phyloP scores from a whole-genome alignment of 495 filamentous ascomycete genomes.

The Penicillium steckii region DNA sequence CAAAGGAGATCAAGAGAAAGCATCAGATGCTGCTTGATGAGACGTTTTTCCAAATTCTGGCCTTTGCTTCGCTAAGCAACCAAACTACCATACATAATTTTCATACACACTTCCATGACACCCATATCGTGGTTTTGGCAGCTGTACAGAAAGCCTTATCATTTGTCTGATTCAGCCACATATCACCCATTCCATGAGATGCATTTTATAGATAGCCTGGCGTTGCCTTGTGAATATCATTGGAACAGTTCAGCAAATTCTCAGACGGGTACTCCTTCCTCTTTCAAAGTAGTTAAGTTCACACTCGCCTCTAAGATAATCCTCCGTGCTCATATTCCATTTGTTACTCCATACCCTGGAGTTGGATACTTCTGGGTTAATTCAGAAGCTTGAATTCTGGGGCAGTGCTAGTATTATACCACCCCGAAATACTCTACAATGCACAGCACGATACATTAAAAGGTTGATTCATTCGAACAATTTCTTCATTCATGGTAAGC shows the following conservation, averaged over 20 bases:
- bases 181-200: constrained; percentile 14
- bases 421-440: too few relatives aligned
- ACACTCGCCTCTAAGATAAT: too few relatives aligned
- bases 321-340: too few relatives aligned
- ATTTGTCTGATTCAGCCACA: constrained; percentile 14
- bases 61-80: neutral
- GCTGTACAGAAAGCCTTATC: constrained; percentile 18
- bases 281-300: too few relatives aligned
- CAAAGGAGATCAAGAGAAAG: constrained; percentile 12
- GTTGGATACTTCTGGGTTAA: too few relatives aligned
- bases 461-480: neutral
- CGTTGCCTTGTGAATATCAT: constrained; percentile 15
- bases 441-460: too few relatives aligned
- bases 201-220: constrained; percentile 27
- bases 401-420: too few relatives aligned
- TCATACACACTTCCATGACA: neutral
- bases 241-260: neutral
- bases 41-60: constrained; percentile 8
- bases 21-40: constrained; percentile 6
- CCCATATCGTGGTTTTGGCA: constrained; percentile 1
- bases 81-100: constrained; percentile 14
- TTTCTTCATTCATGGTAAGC: constrained; percentile 7
- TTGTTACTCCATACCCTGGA: too few relatives aligned
- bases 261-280: neutral
- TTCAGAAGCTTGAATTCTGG: too few relatives aligned